Evolutionary conservation across 805 yeast species (phyloP).

Genomic region (Metschnikowia drakensbergensis): DNA sequence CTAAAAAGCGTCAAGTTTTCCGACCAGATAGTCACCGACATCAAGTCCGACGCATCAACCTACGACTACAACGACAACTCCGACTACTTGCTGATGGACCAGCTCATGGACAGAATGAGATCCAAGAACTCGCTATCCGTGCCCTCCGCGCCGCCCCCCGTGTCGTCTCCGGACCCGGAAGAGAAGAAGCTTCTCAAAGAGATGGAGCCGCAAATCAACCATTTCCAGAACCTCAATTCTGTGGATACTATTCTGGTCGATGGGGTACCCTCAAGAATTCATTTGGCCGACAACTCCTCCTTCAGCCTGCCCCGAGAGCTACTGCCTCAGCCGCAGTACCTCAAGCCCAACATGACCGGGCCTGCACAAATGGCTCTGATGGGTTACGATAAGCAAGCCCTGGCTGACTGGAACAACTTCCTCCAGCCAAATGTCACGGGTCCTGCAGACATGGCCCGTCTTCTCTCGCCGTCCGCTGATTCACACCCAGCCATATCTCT

Average conservation of each 20-base stretch:
- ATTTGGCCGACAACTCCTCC: conserved; percentile 23
- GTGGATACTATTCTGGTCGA: conserved; percentile 74
- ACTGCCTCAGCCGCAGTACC: conserved; percentile 19
- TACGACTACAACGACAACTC: conserved; percentile 28
- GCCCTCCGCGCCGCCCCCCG: conserved; percentile 9
- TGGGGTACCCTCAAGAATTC: conserved; percentile 62
- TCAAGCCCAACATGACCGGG: conserved; percentile 45
- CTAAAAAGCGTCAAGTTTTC: conserved; percentile 68
- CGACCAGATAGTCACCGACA: conserved; percentile 54
- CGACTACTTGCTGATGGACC: conserved; percentile 71
- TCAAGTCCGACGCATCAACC: conserved; percentile 23
- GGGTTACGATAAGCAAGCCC: conserved; percentile 7
- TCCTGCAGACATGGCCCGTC: conserved; percentile 32
- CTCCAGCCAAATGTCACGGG: conserved; percentile 29
- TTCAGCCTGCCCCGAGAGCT: conserved; percentile 11
- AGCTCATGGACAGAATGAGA: conserved; percentile 49
- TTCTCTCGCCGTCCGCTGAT: conserved; percentile 21
- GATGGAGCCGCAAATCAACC: conserved; percentile 67
- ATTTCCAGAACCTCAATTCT: conserved; percentile 63
- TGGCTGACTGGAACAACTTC: conserved; percentile 7
- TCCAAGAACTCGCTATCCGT: conserved; percentile 9
- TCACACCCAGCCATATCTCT: conserved; percentile 31
- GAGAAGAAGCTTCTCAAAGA: conserved; percentile 70
- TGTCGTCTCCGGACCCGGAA: conserved; percentile 43
- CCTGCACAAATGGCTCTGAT: conserved; percentile 41